These are phyloP conservation scores for Ophidiomyces ophidiicola DNA, from an alignment of 2,329 filamentous ascomycete genomes.

Conservation along the genomic window DNA sequence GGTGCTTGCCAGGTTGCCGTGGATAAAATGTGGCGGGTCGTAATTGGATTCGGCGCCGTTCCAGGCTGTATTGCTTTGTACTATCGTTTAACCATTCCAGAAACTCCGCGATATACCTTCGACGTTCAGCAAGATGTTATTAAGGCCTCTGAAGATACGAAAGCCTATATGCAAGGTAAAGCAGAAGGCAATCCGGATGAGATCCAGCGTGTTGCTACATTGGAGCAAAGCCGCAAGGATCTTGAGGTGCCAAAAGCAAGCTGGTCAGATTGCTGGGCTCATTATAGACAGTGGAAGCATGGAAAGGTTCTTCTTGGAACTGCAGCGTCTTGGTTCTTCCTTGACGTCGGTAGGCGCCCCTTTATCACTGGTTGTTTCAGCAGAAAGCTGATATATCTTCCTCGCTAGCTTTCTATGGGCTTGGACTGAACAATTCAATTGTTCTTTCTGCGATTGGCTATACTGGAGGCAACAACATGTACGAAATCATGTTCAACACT, in stretches of 20 bases:
- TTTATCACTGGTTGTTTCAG: background rate
- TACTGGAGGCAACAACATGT: slow-evolving; percentile 50
- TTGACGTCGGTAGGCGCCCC: slow-evolving; percentile 44
- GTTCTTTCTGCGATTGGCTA: slow-evolving; percentile 63
- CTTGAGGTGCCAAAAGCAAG: slow-evolving; percentile 58
- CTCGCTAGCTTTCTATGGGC: slow-evolving; percentile 47
- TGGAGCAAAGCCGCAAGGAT: slow-evolving; percentile 41
- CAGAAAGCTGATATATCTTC: slow-evolving; percentile 19
- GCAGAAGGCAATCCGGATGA: slow-evolving; percentile 54
- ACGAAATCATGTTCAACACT: slow-evolving; percentile 59
- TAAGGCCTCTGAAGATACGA: slow-evolving; percentile 59
- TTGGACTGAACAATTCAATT: slow-evolving; percentile 63
- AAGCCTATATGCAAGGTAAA: slow-evolving; percentile 60
- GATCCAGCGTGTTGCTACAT: slow-evolving; percentile 48
- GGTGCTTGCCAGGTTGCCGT: slow-evolving; percentile 56
- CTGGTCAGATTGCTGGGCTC: slow-evolving; percentile 56
- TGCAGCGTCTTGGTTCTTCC: slow-evolving; percentile 72
- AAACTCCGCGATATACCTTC: slow-evolving; percentile 80
- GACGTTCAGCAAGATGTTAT: slow-evolving; percentile 64
- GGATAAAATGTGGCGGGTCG: slow-evolving; percentile 76
- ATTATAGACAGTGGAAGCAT: slow-evolving; percentile 62
- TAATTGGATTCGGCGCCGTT: slow-evolving; percentile 70
- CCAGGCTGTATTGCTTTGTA: slow-evolving; percentile 72
- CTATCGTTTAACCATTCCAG: slow-evolving; percentile 75
- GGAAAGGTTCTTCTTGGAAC: slow-evolving; percentile 63